Conservation (phyloP, 768 basidiomycete genomes). For the Pisolithus albus region DNA sequence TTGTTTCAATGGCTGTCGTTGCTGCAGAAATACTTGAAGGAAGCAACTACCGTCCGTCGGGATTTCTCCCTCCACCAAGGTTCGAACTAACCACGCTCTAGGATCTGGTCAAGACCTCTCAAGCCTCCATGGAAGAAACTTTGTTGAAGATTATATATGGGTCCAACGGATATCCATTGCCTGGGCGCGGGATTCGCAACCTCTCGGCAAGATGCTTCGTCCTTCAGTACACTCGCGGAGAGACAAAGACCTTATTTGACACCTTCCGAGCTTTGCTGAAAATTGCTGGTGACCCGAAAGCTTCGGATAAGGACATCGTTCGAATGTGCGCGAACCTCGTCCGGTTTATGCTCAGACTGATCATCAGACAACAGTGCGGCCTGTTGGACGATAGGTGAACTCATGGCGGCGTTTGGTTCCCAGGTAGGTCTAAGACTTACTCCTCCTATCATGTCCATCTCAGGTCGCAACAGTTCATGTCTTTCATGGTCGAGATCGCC, state of each 20-base stretch:
- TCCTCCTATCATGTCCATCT: background rate
- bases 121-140: slow-evolving; percentile 53
- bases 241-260: slow-evolving; percentile 82
- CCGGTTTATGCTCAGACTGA: background rate
- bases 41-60: slow-evolving; percentile 45
- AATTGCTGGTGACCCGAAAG: slow-evolving; percentile 66
- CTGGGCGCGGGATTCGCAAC: slow-evolving; percentile 81
- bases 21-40: slow-evolving; percentile 51
- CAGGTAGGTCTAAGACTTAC: slow-evolving; percentile 51
- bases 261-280: slow-evolving; percentile 73
- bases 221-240: slow-evolving; percentile 67
- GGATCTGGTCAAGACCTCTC: slow-evolving; percentile 61
- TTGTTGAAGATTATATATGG: slow-evolving; percentile 65
- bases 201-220: slow-evolving; percentile 74
- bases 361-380: slow-evolving; percentile 51
- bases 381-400: slow-evolving; percentile 80
- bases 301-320: slow-evolving; percentile 50
- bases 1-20: slow-evolving; percentile 78
- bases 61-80: background rate
- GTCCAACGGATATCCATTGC: slow-evolving; percentile 62
- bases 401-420: slow-evolving; percentile 78
- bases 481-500: slow-evolving; percentile 83
- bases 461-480: slow-evolving; percentile 68
- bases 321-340: slow-evolving; percentile 50
- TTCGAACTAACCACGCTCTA: slow-evolving; percentile 23